Conservation (phyloP, 176 grass and related monocot genomes). For the Elaeis guineensis region DNA sequence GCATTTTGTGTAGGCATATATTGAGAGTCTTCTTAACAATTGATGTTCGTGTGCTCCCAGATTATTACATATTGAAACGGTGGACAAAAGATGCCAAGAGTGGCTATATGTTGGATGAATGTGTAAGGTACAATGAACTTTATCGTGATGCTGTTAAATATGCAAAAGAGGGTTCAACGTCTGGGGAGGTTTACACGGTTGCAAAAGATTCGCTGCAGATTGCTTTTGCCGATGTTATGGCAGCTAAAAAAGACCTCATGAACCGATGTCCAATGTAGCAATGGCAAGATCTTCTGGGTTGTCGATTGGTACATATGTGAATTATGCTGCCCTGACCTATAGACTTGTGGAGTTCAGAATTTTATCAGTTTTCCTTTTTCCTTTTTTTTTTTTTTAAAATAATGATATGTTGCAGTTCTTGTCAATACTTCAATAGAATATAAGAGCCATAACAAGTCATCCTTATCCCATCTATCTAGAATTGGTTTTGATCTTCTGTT, state of each 20-base stretch:
- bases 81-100: constrained; percentile 72
- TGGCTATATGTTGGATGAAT: constrained; percentile 54
- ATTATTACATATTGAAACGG: constrained; percentile 58
- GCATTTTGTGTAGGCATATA: constrained; percentile 53
- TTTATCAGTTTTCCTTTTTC: too few relatives aligned
- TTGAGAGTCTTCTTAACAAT: constrained; percentile 52
- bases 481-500: too few relatives aligned
- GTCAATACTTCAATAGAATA: too few relatives aligned
- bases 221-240: constrained; percentile 45
- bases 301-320: too few relatives aligned
- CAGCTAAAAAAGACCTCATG: constrained; percentile 43
- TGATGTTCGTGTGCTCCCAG: constrained; percentile 39
- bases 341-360: too few relatives aligned
- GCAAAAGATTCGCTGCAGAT: constrained; percentile 45
- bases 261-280: constrained; percentile 24
- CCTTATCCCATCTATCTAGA: too few relatives aligned
- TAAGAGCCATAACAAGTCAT: too few relatives aligned
- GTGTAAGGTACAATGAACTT: constrained; percentile 42
- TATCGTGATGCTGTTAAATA: constrained; percentile 59
- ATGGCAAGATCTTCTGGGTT: background rate
- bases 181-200: constrained; percentile 36
- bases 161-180: constrained; percentile 53
- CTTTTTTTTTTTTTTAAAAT: too few relatives aligned
- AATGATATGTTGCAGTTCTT: too few relatives aligned
- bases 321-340: too few relatives aligned